phyloP scores from a whole-genome alignment of 2,329 filamentous ascomycete species.

The Catunica adiposa region DNA sequence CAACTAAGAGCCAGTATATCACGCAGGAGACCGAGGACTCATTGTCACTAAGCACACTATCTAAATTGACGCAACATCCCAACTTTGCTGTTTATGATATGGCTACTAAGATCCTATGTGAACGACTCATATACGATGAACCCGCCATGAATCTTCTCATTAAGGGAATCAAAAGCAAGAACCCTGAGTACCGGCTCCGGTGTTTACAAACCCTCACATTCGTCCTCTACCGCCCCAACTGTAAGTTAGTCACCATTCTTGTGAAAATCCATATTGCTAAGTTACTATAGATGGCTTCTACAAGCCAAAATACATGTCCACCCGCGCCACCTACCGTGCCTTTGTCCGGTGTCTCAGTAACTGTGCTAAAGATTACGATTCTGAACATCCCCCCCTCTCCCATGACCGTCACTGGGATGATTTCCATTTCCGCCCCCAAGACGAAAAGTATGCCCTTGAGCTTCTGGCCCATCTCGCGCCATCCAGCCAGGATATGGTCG shows the following conservation, averaged over 20 bases:
- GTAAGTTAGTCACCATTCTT: not conserved
- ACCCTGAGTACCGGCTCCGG: not conserved
- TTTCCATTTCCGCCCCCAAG: slow-evolving; percentile 43
- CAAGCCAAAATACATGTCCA: not conserved
- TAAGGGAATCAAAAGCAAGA: slow-evolving; percentile 29
- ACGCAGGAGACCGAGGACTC: slow-evolving; percentile 61
- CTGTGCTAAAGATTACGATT: slow-evolving; percentile 28
- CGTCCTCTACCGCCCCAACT: not conserved
- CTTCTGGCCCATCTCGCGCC: slow-evolving; percentile 42
- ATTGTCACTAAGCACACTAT: slow-evolving; percentile 47
- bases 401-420: slow-evolving; percentile 43
- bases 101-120: slow-evolving; percentile 41
- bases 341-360: slow-evolving; percentile 45
- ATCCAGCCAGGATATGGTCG: slow-evolving; percentile 35
- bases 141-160: slow-evolving; percentile 34
- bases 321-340: slow-evolving; percentile 25
- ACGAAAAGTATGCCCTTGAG: slow-evolving; percentile 43
- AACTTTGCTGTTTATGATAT: slow-evolving; percentile 59
- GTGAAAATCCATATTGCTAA: not conserved
- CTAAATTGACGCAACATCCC: slow-evolving; percentile 51
- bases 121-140: slow-evolving; percentile 42
- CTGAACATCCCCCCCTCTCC: slow-evolving; percentile 32
- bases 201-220: not conserved
- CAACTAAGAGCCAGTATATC: slow-evolving; percentile 55
- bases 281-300: not conserved